Evolutionary conservation across 2,329 filamentous ascomycete genomes (phyloP).

Genomic region (Verticillium isaacii): DNA sequence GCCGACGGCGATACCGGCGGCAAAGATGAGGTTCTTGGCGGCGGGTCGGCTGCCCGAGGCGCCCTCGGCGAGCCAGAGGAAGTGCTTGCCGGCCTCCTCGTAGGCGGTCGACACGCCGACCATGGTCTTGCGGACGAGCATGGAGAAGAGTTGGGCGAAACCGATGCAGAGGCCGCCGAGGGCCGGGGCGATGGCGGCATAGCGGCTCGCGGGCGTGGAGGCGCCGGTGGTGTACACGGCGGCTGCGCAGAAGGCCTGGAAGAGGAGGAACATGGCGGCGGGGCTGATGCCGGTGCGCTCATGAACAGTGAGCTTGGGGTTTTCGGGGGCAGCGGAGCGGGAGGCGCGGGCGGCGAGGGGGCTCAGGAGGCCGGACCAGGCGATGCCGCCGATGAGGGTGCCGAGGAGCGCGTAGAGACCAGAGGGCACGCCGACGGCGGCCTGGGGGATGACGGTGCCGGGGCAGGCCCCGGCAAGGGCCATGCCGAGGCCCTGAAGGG

Average conservation of each 20-base stretch:
- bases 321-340: constrained; percentile 17
- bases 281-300: constrained; percentile 35
- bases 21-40: constrained; percentile 45
- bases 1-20: constrained; percentile 43
- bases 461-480: constrained; percentile 60
- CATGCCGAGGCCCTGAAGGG: constrained; percentile 62
- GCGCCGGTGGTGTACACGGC: constrained; percentile 32
- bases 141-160: constrained; percentile 50
- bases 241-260: constrained; percentile 36
- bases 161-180: constrained; percentile 57
- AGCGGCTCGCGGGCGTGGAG: constrained; percentile 24
- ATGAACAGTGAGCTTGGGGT: constrained; percentile 26
- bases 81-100: constrained; percentile 53
- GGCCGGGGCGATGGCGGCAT: constrained; percentile 34
- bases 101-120: constrained; percentile 59
- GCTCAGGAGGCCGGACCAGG: constrained; percentile 41
- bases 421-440: constrained; percentile 46
- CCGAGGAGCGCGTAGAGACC: constrained; percentile 51
- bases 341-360: constrained; percentile 24
- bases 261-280: constrained; percentile 28
- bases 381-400: constrained; percentile 48
- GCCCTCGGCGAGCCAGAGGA: constrained; percentile 37
- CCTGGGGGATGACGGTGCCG: constrained; percentile 59
- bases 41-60: constrained; percentile 22
- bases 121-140: constrained; percentile 46